A percentile compares a stretch with the other conserved stretches of the same genome.
Conservation (phyloP, 257 asterid genomes). For the Salvia splendens region DNA sequence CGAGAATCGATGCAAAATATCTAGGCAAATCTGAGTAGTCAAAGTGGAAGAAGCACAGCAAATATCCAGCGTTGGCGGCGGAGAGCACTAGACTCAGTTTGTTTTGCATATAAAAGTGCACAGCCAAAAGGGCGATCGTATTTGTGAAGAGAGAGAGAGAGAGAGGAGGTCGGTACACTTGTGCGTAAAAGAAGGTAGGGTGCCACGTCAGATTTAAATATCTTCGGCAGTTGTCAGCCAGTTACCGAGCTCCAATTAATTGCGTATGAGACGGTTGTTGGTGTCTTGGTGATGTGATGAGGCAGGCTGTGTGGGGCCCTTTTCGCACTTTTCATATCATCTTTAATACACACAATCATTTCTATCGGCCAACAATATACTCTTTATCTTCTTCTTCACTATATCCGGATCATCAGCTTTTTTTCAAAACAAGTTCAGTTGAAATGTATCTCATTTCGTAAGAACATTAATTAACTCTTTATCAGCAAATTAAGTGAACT, state of each 20-base stretch:
- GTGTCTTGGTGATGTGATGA: too few species aligned
- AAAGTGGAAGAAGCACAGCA: conserved; percentile 34
- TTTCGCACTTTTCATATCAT: too few species aligned
- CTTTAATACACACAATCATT: too few species aligned
- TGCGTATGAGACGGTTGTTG: too few species aligned
- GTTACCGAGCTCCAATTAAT: too few species aligned
- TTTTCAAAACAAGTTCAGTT: conserved; percentile 1
- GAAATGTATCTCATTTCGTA: background rate
- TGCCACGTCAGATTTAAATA: conserved; percentile 59
- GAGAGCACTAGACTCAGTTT: conserved; percentile 26
- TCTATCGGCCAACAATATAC: too few species aligned
- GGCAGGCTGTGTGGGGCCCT: too few species aligned
- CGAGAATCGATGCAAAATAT: conserved; percentile 32
- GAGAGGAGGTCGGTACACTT: conserved; percentile 47
- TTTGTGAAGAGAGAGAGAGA: conserved; percentile 25
- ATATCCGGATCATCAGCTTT: conserved; percentile 51
- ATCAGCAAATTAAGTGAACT: background rate
- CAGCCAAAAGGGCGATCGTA: conserved; percentile 23
- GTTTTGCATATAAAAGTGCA: conserved; percentile 34
- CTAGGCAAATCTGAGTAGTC: conserved; percentile 40
- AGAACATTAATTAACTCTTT: background rate
- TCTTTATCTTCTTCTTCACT: conserved; percentile 50
- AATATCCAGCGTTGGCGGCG: conserved; percentile 29
- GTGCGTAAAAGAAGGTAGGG: conserved; percentile 26
- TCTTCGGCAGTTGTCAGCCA: conserved; percentile 41